Evolutionary conservation across 805 yeast species (phyloP).

Genomic region (Starmerella kuoi): DNA sequence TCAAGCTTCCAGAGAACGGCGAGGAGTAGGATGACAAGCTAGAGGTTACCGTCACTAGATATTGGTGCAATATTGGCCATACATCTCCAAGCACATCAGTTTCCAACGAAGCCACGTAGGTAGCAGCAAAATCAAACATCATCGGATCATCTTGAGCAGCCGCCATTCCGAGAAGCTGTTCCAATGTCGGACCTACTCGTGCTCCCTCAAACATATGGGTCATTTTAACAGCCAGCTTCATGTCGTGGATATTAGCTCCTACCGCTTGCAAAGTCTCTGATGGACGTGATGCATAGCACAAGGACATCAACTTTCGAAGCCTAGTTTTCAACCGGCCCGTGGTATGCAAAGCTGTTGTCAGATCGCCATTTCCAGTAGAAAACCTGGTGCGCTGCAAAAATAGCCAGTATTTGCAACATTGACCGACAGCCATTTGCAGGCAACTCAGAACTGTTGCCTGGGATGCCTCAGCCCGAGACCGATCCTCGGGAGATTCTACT

Average conservation of each 20-base stretch:
- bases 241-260: conserved; percentile 2
- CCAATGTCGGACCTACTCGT: conserved; percentile 17
- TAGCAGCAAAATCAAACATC: conserved; percentile 37
- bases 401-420: conserved; percentile 22
- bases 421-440: conserved; percentile 11
- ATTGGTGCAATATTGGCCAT: conserved; percentile 46
- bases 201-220: conserved; percentile 23
- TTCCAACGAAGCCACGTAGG: conserved; percentile 55
- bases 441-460: conserved; percentile 24
- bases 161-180: conserved; percentile 13
- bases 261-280: conserved; percentile 16
- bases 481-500: conserved; percentile 47
- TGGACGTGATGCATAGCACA: conserved; percentile 19
- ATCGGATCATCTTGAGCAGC: neutral
- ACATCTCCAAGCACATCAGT: conserved; percentile 70
- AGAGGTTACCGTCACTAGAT: conserved; percentile 46
- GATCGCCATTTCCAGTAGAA: conserved; percentile 1
- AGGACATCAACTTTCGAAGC: conserved; percentile 21
- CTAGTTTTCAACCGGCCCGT: conserved; percentile 25
- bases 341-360: conserved; percentile 16
- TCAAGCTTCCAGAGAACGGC: neutral
- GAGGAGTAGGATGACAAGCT: conserved; percentile 28
- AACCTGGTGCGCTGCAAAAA: conserved; percentile 13
- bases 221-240: conserved; percentile 18
- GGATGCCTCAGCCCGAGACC: conserved; percentile 41